Conservation (phyloP, 768 basidiomycete genomes). For the Trametes cingulata region DNA sequence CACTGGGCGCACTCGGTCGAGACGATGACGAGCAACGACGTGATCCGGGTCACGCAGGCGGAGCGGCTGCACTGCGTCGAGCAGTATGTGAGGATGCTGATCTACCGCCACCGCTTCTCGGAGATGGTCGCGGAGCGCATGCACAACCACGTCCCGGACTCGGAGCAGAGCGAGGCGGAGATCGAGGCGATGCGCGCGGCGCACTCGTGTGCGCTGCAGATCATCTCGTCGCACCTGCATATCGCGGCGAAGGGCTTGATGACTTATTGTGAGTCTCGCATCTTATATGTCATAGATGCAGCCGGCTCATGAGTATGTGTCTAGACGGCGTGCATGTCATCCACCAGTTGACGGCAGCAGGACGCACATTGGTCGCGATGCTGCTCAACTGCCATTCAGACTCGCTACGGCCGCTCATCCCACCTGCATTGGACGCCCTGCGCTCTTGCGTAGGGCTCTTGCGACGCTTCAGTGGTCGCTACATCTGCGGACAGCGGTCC, state of each 20-base stretch:
- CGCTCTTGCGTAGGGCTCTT: conserved; percentile 88
- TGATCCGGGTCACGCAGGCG: conserved; percentile 86
- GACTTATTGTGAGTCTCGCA: conserved; percentile 80
- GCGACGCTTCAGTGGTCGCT: conserved; percentile 85
- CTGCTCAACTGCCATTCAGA: conserved; percentile 88
- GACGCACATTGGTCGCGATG: conserved; percentile 85
- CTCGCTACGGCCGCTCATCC: conserved; percentile 69
- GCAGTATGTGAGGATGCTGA: conserved; percentile 84
- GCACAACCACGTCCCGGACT: conserved; percentile 42
- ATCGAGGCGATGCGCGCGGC: conserved; percentile 76
- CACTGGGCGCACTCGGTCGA: conserved; percentile 83
- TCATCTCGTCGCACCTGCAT: conserved; percentile 80
- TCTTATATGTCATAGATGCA: conserved; percentile 6
- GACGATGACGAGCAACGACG: conserved; percentile 81
- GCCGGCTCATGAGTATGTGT: conserved; percentile 14
- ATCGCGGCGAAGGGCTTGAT: conserved; percentile 87
- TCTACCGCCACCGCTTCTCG: conserved; percentile 85
- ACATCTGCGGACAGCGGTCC: conserved; percentile 87
- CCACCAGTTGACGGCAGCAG: conserved; percentile 92
- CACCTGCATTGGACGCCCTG: conserved; percentile 81
- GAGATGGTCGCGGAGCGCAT: conserved; percentile 73
- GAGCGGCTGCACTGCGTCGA: conserved; percentile 85
- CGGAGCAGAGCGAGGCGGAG: conserved; percentile 69
- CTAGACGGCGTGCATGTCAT: conserved; percentile 93
- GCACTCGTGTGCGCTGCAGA: conserved; percentile 76